Evolutionary conservation across 208 protist species (phyloP).

Genomic region (Trypanosoma congolense): DNA sequence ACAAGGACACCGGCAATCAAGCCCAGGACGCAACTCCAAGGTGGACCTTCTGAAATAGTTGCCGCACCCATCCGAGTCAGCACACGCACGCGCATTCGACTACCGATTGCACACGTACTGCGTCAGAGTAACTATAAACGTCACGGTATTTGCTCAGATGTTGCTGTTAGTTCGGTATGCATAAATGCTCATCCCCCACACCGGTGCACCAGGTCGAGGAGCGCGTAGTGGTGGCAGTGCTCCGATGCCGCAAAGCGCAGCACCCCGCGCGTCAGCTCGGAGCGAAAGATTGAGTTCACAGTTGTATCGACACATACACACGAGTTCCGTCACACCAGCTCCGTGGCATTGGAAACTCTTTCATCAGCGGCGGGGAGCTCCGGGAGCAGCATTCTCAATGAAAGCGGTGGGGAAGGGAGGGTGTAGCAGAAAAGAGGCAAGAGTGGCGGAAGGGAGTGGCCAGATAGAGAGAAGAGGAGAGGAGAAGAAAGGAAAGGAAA

Average conservation of each 20-base stretch:
- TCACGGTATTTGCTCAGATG: constrained; percentile 9
- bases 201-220: neutral
- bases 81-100: no score
- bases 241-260: no score
- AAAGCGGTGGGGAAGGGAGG: no score
- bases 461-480: neutral
- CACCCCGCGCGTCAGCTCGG: no score
- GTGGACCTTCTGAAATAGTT: constrained; percentile 13
- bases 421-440: no score
- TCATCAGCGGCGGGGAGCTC: neutral
- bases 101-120: neutral
- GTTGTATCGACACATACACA: no score
- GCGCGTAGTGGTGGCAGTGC: no score
- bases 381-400: no score
- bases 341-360: neutral
- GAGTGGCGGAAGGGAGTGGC: neutral
- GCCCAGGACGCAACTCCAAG: constrained; percentile 28
- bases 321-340: neutral
- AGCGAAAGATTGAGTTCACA: no score
- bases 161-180: constrained; percentile 10
- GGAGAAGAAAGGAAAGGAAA: neutral
- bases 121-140: constrained; percentile 3
- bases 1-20: constrained; percentile 12
- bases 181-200: neutral
- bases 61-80: neutral